These are phyloP conservation scores for Alternaria sp. DNA, from an alignment of 2,329 filamentous ascomycete species.

Conservation along the genomic window DNA sequence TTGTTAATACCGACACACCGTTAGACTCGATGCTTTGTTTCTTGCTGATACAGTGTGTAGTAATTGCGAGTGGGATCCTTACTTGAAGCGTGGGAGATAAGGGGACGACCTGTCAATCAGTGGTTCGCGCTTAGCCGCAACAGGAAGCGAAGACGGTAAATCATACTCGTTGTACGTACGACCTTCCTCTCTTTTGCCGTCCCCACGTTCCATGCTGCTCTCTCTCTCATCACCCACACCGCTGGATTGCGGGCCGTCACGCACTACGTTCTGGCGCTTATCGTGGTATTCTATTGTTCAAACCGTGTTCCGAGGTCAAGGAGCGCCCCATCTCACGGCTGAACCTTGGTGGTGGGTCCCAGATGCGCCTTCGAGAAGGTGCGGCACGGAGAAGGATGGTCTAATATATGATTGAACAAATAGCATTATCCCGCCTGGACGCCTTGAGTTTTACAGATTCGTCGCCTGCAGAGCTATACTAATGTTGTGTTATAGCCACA, in stretches of 20 bases:
- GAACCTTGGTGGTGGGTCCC: constrained; percentile 10
- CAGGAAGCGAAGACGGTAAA: background rate
- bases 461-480: background rate
- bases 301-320: constrained; percentile 6
- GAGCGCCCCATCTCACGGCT: constrained; percentile 13
- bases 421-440: background rate
- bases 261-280: constrained; percentile 1
- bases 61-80: constrained; percentile 9
- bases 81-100: constrained; percentile 11
- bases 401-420: background rate
- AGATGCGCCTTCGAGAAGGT: constrained; percentile 10
- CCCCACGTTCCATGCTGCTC: background rate
- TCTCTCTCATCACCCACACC: background rate
- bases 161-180: constrained; percentile 5
- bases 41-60: constrained; percentile 7
- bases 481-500: background rate
- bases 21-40: constrained; percentile 6
- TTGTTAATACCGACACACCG: background rate
- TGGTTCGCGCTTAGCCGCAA: constrained; percentile 15
- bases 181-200: constrained; percentile 1
- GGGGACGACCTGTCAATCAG: constrained; percentile 7
- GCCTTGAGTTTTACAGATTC: background rate
- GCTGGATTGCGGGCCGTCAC: constrained; percentile 6
- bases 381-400: constrained; percentile 7
- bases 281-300: constrained; percentile 1